Evolutionary conservation across 1,139 yeast species (phyloP).

Genomic region (Scheffersomyces stambukii): DNA sequence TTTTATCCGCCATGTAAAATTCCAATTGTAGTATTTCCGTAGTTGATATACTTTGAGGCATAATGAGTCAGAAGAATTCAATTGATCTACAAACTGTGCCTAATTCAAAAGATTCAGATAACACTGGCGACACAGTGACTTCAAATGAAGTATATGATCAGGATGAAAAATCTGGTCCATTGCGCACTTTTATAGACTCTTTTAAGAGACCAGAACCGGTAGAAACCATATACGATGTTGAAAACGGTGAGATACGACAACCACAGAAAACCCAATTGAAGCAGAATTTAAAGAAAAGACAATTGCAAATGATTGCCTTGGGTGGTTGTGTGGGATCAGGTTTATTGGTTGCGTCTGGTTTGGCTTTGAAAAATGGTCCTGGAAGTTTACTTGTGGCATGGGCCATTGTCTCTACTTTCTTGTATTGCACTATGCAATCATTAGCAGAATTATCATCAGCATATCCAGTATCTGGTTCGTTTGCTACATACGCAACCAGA

Average conservation of each 20-base stretch:
- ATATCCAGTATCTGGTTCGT: constrained; percentile 71
- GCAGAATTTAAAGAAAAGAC: constrained; percentile 29
- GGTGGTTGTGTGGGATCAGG: constrained; percentile 41
- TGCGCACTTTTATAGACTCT: constrained; percentile 29
- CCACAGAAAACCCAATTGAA: constrained; percentile 13
- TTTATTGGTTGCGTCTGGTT: constrained; percentile 33
- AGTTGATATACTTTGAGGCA: not conserved
- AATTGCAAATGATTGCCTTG: constrained; percentile 34
- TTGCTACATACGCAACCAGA: constrained; percentile 60
- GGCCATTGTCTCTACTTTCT: constrained; percentile 38
- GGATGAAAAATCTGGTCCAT: constrained; percentile 8
- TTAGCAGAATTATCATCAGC: constrained; percentile 66
- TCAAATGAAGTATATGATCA: too few species aligned
- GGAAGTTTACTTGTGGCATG: constrained; percentile 38
- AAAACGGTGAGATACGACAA: constrained; percentile 5
- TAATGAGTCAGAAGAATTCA: constrained; percentile 3
- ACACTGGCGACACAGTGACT: not conserved
- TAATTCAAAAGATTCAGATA: not conserved
- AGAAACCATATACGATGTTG: constrained; percentile 1
- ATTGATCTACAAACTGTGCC: constrained; percentile 1
- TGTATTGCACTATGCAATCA: constrained; percentile 66
- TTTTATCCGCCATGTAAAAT: too few species aligned
- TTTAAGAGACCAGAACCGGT: constrained; percentile 28
- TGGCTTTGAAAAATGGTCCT: constrained; percentile 35
- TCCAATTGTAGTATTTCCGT: not conserved